Percentiles rank a stretch among this genome's conserved stretches.
Evolutionary conservation across 2,329 filamentous ascomycete species (phyloP).

Genomic region (Fusarium verticillioides): DNA sequence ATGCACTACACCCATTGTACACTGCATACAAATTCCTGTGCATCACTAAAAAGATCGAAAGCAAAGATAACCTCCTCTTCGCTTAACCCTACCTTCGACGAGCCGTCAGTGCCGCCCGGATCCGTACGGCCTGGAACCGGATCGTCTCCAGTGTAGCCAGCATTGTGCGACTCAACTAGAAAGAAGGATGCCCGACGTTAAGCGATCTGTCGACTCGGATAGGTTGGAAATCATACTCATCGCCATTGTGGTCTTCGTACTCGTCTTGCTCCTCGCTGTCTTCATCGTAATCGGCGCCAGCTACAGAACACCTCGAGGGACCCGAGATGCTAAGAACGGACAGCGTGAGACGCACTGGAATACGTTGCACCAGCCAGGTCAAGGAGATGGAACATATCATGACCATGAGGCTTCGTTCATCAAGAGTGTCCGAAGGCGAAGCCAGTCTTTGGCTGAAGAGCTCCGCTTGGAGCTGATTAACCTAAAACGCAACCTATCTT

Average conservation of each 20-base stretch:
- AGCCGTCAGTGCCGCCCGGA: background rate
- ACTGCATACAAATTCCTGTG: conserved; percentile 12
- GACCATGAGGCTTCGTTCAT: conserved; percentile 39
- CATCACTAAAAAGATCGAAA: conserved; percentile 11
- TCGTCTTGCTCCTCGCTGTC: conserved; percentile 49
- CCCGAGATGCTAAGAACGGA: conserved; percentile 29
- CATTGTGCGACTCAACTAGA: background rate
- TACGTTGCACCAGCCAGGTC: conserved; percentile 19
- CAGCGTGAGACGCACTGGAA: conserved; percentile 35
- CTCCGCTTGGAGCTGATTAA: conserved; percentile 39
- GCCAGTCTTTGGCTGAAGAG: conserved; percentile 41
- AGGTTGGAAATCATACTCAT: conserved; percentile 50
- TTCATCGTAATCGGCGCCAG: conserved; percentile 47
- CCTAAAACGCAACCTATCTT: conserved; percentile 35
- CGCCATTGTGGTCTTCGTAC: conserved; percentile 47
- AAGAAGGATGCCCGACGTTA: conserved; percentile 40
- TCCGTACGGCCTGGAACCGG: background rate
- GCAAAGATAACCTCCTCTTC: background rate
- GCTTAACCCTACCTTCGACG: background rate
- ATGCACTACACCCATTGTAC: background rate
- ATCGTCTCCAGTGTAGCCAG: conserved; percentile 11
- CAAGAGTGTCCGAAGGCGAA: conserved; percentile 42
- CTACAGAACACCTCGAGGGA: conserved; percentile 25
- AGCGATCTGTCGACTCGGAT: conserved; percentile 43
- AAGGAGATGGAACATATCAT: conserved; percentile 21